These are phyloP conservation scores for Beauveria asiatica DNA, from an alignment of 2,329 filamentous ascomycete species.

Conservation along the genomic window DNA sequence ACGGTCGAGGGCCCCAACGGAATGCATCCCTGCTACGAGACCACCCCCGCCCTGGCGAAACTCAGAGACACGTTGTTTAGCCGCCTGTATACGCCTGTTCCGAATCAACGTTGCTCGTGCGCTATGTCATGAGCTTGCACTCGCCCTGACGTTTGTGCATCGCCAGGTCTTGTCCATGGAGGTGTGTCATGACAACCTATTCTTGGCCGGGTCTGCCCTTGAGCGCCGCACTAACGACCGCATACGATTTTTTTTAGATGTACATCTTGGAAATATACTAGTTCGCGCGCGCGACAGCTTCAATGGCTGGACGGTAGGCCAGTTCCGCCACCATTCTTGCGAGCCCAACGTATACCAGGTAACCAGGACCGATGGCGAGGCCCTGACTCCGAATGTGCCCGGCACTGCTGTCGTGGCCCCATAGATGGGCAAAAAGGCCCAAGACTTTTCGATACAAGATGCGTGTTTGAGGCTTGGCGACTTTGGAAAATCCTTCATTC, in stretches of 20 bases:
- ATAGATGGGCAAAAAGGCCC: not conserved
- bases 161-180: slow-evolving; percentile 4
- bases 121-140: not conserved
- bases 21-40: slow-evolving; percentile 3
- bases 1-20: not conserved
- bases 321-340: not conserved
- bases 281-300: not conserved
- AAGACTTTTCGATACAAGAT: not conserved
- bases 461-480: not conserved
- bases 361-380: not conserved
- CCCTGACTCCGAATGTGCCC: not conserved
- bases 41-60: not conserved
- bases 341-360: not conserved
- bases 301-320: not conserved
- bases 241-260: not conserved
- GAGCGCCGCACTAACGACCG: too few species aligned
- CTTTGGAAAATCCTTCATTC: not conserved
- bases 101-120: slow-evolving; percentile 3
- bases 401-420: not conserved
- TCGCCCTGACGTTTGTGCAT: slow-evolving; percentile 9
- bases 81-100: not conserved
- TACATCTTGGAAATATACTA: not conserved
- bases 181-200: not conserved
- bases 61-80: not conserved
- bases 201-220: not conserved